Evolutionary conservation across 2,329 filamentous ascomycete genomes (phyloP), one percentile per base, ranked within the genome.

Genomic region (Aspergillus udagawae): DNA sequence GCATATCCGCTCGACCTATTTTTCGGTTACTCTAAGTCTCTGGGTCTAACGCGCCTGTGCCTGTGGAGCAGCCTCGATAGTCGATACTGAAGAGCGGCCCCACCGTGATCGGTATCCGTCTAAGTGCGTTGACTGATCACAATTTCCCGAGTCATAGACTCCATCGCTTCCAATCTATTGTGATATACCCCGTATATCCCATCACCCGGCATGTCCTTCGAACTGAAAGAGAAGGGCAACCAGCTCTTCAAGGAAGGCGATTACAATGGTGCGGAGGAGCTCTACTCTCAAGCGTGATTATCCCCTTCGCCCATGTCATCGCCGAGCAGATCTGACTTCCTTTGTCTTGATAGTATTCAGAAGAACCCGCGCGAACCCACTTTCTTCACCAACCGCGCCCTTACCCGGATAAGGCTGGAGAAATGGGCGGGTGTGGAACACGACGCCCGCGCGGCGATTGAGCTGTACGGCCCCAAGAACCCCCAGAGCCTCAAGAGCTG

Each of bases 331-430:
- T 32, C 45, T 58, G 35, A 57, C 28, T 23, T 4, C 9, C 21
- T 20, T 20, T 29, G 44, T n/a, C 17, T 28, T 44, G 10, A 10
- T 29, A 91, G 87, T 44, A 92, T 96, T 65, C 85, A 89, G 66
- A 85, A 86, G 70, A 90, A 96, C 74, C 83, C 89, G 3, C 82
- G 80, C 55, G 94, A 96, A 70, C 85, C 89, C 1, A 80, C 88
- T 29, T 83, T 96, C 52, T 97, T 92, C 76, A 93, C 91, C 42
- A 97, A 97, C 76, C 90, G 92, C 54, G 90, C 92, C 52, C 89
- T 96, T 76, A 86, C 89, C 3, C 85, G 92, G 44, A 80, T 94
- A 57, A 90, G 89, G 75, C 82, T 96, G 23, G 77, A 82, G 59
- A 80, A 85, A 65, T 95, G 88, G 84, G 83, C 90, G 29, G 86